Percentiles rank a stretch among this genome's conserved stretches.
phyloP scores from a whole-genome alignment of 1,284 basidiomycete species.

The Vanrija pseudolonga region DNA sequence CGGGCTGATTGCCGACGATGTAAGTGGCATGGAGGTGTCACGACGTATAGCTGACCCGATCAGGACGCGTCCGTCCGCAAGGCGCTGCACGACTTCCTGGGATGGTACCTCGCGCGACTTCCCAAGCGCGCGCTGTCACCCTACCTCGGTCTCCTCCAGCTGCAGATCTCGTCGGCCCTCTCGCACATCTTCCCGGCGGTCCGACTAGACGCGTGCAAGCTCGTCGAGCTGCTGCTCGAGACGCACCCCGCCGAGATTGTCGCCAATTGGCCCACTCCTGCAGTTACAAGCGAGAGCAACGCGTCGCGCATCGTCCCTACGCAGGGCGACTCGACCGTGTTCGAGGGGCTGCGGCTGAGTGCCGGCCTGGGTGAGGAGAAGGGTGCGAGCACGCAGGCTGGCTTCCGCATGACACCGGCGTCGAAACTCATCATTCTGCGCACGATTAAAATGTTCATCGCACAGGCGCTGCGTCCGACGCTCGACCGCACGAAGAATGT shows the following conservation, averaged over 20 bases:
- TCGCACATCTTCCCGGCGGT: constrained; percentile 94
- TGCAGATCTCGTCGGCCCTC: constrained; percentile 85
- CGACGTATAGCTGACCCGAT: background rate
- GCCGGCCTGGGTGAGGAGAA: constrained; percentile 45
- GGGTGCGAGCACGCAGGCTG: constrained; percentile 35
- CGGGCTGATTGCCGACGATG: constrained; percentile 76
- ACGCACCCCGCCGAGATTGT: constrained; percentile 66
- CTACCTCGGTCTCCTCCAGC: constrained; percentile 67
- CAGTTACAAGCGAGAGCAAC: background rate
- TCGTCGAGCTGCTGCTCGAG: constrained; percentile 75
- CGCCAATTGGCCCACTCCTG: constrained; percentile 60
- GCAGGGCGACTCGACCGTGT: constrained; percentile 26
- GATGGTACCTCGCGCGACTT: constrained; percentile 68
- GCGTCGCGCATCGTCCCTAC: background rate
- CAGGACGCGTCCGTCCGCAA: constrained; percentile 53
- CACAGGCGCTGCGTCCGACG: constrained; percentile 17
- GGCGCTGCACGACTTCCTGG: constrained; percentile 51
- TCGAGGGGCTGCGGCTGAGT: constrained; percentile 45
- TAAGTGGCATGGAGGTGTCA: constrained; percentile 33
- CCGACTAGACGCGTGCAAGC: constrained; percentile 78
- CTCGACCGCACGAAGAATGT: background rate
- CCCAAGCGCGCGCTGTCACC: constrained; percentile 65
- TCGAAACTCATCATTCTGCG: constrained; percentile 40
- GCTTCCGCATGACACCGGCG: constrained; percentile 27
- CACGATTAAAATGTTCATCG: constrained; percentile 39